Percentiles rank a stretch among this genome's conserved stretches.
These are phyloP conservation scores for Stromatinia cepivora DNA, from an alignment of 2,329 filamentous ascomycete genomes.

Conservation along the genomic window DNA sequence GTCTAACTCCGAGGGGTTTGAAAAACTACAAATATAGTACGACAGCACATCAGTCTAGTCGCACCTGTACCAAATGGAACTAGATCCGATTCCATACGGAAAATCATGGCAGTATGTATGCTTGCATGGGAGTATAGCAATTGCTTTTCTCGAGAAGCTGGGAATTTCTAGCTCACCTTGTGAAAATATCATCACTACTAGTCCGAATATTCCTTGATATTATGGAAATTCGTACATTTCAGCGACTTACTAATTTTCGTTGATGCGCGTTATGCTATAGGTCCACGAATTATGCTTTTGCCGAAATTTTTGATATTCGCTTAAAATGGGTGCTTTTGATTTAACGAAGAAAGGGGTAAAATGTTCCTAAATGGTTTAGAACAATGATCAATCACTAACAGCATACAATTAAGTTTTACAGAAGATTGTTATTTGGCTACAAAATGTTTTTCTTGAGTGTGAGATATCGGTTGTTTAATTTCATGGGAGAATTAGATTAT, in stretches of 20 bases:
- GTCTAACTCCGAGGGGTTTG: background rate
- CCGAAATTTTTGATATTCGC: background rate
- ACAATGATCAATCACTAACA: background rate
- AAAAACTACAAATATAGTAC: background rate
- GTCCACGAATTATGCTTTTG: too few species aligned
- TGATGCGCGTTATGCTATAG: too few species aligned
- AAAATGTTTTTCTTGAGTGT: background rate
- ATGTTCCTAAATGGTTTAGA: too few species aligned
- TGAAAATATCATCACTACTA: background rate
- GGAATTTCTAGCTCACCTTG: background rate
- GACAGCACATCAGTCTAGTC: background rate
- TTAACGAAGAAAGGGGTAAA: background rate
- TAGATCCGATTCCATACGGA: background rate
- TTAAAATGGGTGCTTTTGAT: background rate
- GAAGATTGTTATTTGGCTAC: background rate
- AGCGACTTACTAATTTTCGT: background rate
- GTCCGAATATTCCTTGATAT: background rate
- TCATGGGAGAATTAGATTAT: background rate
- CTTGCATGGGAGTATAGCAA: background rate
- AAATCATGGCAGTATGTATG: background rate
- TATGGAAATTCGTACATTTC: background rate
- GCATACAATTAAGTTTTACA: background rate
- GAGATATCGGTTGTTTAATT: background rate
- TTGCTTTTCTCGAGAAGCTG: background rate
- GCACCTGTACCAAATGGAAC: background rate